Conservation (phyloP, 2,329 filamentous ascomycete genomes). For the Coniochaeta sp. region DNA sequence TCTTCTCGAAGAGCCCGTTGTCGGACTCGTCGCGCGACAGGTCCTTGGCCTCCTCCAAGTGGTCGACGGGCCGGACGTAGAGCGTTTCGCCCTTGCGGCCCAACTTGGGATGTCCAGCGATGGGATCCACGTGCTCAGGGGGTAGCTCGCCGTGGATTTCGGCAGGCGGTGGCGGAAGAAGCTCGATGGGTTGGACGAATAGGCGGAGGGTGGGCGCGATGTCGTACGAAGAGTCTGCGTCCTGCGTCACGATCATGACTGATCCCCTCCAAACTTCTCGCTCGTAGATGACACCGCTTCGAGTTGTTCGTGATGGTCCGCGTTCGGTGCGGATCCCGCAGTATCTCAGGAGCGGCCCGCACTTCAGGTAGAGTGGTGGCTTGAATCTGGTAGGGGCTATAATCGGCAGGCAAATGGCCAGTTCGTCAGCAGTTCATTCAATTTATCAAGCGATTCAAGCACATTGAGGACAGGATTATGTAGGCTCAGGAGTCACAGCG, state of each 20-base stretch:
- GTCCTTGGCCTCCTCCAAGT: conserved; percentile 71
- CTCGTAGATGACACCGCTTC: conserved; percentile 33
- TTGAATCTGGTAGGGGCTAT: conserved; percentile 65
- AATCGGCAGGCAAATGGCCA: conserved; percentile 10
- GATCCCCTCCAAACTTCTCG: conserved; percentile 87
- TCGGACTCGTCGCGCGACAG: conserved; percentile 74
- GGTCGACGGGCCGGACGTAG: conserved; percentile 83
- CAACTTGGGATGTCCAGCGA: conserved; percentile 80
- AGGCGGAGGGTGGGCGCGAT: conserved; percentile 71
- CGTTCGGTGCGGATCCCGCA: conserved; percentile 70
- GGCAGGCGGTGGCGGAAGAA: conserved; percentile 69
- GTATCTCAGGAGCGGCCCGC: conserved; percentile 84
- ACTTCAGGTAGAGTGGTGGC: conserved; percentile 77
- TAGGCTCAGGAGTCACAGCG: too few relatives aligned
- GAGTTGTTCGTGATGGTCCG: conserved; percentile 27
- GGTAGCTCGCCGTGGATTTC: conserved; percentile 61
- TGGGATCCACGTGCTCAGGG: conserved; percentile 80
- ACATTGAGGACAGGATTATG: too few relatives aligned
- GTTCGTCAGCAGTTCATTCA: background rate
- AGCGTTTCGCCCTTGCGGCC: conserved; percentile 78
- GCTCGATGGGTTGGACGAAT: conserved; percentile 79
- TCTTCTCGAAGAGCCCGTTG: conserved; percentile 71
- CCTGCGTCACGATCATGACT: conserved; percentile 90
- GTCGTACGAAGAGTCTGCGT: conserved; percentile 74
- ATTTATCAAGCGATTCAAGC: background rate